phyloP scores from a whole-genome alignment of 129 eudicot genomes.

The Flaveria ramosissima region DNA sequence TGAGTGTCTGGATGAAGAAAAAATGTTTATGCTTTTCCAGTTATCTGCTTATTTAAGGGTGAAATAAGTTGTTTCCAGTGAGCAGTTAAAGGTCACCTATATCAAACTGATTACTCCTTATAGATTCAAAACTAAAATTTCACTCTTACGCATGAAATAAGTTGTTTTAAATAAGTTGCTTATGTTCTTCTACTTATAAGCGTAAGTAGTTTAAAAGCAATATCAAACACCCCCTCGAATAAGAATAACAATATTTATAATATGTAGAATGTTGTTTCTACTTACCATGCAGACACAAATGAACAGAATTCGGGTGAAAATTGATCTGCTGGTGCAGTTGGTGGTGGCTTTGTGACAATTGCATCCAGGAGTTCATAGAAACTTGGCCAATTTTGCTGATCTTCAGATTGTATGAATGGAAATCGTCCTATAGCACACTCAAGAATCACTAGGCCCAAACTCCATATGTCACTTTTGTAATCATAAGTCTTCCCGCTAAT shows the following conservation, averaged over 20 bases:
- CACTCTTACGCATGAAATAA: neutral
- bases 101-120: too few species aligned
- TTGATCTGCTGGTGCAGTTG: slow-evolving; percentile 93
- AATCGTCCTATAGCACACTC: slow-evolving; percentile 98
- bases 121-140: too few species aligned
- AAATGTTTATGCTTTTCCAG: too few species aligned
- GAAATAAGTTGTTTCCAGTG: too few species aligned
- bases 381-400: slow-evolving; percentile 80
- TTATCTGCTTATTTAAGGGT: too few species aligned
- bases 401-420: slow-evolving; percentile 91
- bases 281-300: slow-evolving; percentile 86
- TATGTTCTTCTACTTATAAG: too few species aligned
- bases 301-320: slow-evolving; percentile 99
- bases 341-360: slow-evolving; percentile 85
- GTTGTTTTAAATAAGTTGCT: too few species aligned
- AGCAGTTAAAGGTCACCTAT: too few species aligned
- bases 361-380: slow-evolving; percentile 93
- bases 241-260: neutral
- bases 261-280: neutral
- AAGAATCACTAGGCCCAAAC: slow-evolving; percentile 89
- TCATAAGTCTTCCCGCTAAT: slow-evolving; percentile 92
- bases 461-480: slow-evolving; percentile 93
- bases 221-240: neutral
- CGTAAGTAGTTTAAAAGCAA: neutral
- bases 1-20: too few species aligned